A percentile compares a stretch with the other conserved stretches of the same genome.
phyloP scores from a whole-genome alignment of 495 filamentous ascomycete species.

The Neurospora sp. region DNA sequence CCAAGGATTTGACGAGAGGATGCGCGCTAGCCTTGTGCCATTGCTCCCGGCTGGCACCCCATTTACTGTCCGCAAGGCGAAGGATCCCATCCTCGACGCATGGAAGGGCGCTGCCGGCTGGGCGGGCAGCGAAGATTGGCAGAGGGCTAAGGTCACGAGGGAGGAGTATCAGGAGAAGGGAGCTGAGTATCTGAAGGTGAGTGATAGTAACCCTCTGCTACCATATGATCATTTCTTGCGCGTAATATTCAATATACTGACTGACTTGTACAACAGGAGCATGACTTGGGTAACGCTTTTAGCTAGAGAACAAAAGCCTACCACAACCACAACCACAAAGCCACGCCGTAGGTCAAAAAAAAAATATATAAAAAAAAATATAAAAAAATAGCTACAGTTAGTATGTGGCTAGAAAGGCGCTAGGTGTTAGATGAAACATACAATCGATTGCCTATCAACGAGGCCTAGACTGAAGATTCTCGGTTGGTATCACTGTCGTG shows the following conservation, averaged over 20 bases:
- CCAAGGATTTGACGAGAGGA: slow-evolving; percentile 72
- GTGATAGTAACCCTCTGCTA: slow-evolving; percentile 8
- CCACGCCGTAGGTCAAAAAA: not conserved
- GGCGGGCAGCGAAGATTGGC: slow-evolving; percentile 43
- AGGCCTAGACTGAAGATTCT: not conserved
- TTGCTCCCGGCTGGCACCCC: slow-evolving; percentile 59
- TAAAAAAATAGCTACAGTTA: not conserved
- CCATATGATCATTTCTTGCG: not conserved
- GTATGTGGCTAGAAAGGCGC: not conserved
- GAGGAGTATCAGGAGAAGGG: slow-evolving; percentile 81
- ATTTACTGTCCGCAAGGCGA: slow-evolving; percentile 57
- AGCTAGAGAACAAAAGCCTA: slow-evolving; percentile 2
- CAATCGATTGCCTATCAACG: not conserved
- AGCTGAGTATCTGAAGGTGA: slow-evolving; percentile 74
- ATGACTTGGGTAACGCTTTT: slow-evolving; percentile 67
- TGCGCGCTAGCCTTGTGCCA: slow-evolving; percentile 59
- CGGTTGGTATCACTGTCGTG: not conserved
- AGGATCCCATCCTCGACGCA: slow-evolving; percentile 69
- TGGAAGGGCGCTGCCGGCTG: slow-evolving; percentile 89
- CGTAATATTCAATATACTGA: not conserved
- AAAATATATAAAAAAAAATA: not conserved
- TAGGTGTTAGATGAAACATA: not conserved
- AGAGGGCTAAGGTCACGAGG: slow-evolving; percentile 44
- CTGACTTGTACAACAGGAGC: slow-evolving; percentile 44
- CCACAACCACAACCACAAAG: not conserved